Base-by-base conservation (phyloP, 805 yeast species). In the Kluyveromyces siamensis region DNA sequence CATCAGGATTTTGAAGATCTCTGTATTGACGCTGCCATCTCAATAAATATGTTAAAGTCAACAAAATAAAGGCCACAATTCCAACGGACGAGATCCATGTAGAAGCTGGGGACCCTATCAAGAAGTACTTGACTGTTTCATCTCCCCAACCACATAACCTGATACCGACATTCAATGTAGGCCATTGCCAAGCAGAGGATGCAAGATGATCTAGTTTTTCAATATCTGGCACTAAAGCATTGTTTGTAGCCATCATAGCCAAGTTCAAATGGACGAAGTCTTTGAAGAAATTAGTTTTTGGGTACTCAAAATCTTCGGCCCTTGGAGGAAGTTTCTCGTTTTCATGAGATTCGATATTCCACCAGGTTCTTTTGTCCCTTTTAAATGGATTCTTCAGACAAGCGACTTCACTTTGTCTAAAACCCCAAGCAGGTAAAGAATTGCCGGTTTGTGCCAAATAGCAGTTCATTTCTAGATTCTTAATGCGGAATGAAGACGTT, bases 161-260 rank as follows among this genome's bases (percentile, higher is more conserved):
- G 57, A 86, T 77, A 58, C 95, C 95, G 43, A 75, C 75, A 52
- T 80, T 72, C 61, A 85, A 72, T 19, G 85, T 77, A 49, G 95
- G 95, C 95, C 95, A 86, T 72, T 86, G 85, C 95, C 95, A 86
- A 68, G 86, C 86, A 46, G 76, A 68, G 14, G 93, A 84, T 4
- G 89, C 80, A 51, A 86, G 70, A 50, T 75, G 76, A 63, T 86
- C 95, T 52, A 72, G 76, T 59, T 84, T 85, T 55, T 86, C 93
- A 3, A 75, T 66, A 58, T 84, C 93, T 21, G 93, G 90, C 47
- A 86, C 74, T 61, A 86, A 33, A 0, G 90, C 95, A 59, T 85
- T 86, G 64, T 86, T 86, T n/a, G 91, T 83, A n/a, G 91, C 88
- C 93, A 85, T 84, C 93, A 85, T 86, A 2, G 91, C 95, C 59